A percentile compares a stretch with the other conserved stretches of the same genome.
Evolutionary conservation across 1,139 yeast species (phyloP).

Genomic region (Chernovozyma sophiae-reginae): DNA sequence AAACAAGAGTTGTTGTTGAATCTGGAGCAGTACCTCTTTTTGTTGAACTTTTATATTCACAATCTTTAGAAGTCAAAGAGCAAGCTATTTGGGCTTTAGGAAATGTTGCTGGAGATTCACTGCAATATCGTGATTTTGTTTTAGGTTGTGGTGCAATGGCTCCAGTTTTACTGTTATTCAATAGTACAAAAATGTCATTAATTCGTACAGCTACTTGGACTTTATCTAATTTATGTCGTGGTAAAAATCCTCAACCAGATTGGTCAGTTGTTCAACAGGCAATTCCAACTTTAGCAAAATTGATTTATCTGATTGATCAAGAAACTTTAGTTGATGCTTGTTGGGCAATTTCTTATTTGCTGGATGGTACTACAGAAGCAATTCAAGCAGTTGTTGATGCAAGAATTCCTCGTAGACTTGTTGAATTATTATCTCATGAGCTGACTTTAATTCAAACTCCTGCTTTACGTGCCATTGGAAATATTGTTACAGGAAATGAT

Average conservation of each 20-base stretch:
- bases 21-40: conserved; percentile 92
- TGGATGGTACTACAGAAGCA: conserved; percentile 89
- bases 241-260: conserved; percentile 93
- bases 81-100: conserved; percentile 99
- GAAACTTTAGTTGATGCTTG: conserved; percentile 96
- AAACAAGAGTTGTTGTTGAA: conserved; percentile 86
- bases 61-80: conserved; percentile 88
- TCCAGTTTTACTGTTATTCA: conserved; percentile 77
- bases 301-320: conserved; percentile 84
- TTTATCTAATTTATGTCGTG: conserved; percentile 91
- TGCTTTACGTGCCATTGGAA: conserved; percentile 95
- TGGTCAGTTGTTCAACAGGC: conserved; percentile 87
- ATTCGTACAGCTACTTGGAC: conserved; percentile 99
- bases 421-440: conserved; percentile 80
- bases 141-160: conserved; percentile 82
- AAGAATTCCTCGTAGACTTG: conserved; percentile 90
- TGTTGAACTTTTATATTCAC: conserved; percentile 75
- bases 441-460: conserved; percentile 92
- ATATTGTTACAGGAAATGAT: conserved; percentile 96
- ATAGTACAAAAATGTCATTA: conserved; percentile 77
- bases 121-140: conserved; percentile 85
- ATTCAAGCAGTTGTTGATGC: conserved; percentile 97
- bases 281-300: conserved; percentile 86
- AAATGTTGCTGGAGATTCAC: conserved; percentile 96
- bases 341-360: conserved; percentile 95